A percentile compares a stretch with the other conserved stretches of the same genome.
Evolutionary conservation across 2,329 filamentous ascomycete species (phyloP).

Genomic region (Trichoderma semiorbis): DNA sequence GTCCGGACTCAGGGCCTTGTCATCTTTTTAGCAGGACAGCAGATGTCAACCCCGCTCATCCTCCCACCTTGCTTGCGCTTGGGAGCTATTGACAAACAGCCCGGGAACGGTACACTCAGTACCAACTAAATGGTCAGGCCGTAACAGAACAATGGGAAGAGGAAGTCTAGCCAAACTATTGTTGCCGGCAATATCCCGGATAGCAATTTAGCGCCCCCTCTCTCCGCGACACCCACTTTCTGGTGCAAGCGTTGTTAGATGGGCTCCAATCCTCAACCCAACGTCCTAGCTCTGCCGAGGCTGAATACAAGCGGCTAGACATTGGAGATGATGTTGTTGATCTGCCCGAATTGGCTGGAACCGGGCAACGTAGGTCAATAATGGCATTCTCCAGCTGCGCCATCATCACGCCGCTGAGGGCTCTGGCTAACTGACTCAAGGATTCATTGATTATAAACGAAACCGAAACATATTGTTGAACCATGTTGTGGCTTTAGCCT

Average conservation of each 20-base stretch:
- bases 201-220: constrained; percentile 20
- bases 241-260: neutral
- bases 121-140: neutral
- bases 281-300: neutral
- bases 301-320: neutral
- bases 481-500: neutral
- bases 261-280: neutral
- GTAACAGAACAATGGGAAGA: constrained; percentile 27
- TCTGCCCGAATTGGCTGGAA: neutral
- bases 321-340: neutral
- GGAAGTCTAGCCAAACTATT: constrained; percentile 21
- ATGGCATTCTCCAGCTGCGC: neutral
- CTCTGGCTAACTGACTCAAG: neutral
- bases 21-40: constrained; percentile 22
- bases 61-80: constrained; percentile 12
- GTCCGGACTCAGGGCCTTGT: constrained; percentile 22
- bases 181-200: constrained; percentile 26
- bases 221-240: neutral
- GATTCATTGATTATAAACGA: neutral
- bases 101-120: neutral
- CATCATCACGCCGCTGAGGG: neutral
- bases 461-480: neutral
- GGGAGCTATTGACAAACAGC: constrained; percentile 7
- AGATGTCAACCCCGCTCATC: constrained; percentile 13
- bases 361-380: neutral